Evolutionary conservation across 2,329 filamentous ascomycete species (phyloP).

Genomic region (Trichoderma sp.): DNA sequence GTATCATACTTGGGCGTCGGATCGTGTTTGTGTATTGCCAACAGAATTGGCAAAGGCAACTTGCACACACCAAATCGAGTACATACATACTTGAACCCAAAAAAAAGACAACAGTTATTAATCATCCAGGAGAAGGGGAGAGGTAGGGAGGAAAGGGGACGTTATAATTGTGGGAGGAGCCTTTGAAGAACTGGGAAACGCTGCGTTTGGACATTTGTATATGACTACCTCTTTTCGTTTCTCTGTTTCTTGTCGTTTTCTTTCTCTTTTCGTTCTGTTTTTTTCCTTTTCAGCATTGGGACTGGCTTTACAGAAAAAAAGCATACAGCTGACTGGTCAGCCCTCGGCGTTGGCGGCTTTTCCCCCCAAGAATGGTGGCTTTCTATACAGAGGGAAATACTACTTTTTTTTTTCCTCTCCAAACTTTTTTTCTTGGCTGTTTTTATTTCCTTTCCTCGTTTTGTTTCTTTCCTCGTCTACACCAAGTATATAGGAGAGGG

Average conservation of each 20-base stretch:
- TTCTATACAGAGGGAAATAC: constrained; percentile 22
- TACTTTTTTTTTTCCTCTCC: not conserved
- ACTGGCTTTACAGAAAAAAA: constrained; percentile 11
- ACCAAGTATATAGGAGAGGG: not conserved
- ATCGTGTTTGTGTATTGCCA: constrained; percentile 2
- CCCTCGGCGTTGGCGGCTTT: constrained; percentile 26
- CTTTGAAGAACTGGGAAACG: constrained; percentile 19
- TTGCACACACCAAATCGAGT: constrained; percentile 9
- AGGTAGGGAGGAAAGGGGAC: not conserved
- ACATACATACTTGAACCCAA: not conserved
- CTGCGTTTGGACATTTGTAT: constrained; percentile 22
- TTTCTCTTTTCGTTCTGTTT: not conserved
- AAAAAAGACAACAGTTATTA: not conserved
- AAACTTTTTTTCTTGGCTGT: not conserved
- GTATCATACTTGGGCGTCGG: constrained; percentile 23
- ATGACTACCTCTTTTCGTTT: not conserved
- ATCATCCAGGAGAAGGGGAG: not conserved
- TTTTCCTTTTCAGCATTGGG: constrained; percentile 29
- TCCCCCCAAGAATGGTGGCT: constrained; percentile 16
- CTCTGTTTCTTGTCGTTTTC: not conserved
- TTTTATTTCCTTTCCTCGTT: not conserved
- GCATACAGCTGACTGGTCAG: constrained; percentile 24
- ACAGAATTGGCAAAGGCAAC: constrained; percentile 7
- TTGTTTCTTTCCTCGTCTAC: not conserved
- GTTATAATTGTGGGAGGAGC: constrained; percentile 9